Evolutionary conservation across 257 asterid species (phyloP).

Genomic region (Capsicum chinense): DNA sequence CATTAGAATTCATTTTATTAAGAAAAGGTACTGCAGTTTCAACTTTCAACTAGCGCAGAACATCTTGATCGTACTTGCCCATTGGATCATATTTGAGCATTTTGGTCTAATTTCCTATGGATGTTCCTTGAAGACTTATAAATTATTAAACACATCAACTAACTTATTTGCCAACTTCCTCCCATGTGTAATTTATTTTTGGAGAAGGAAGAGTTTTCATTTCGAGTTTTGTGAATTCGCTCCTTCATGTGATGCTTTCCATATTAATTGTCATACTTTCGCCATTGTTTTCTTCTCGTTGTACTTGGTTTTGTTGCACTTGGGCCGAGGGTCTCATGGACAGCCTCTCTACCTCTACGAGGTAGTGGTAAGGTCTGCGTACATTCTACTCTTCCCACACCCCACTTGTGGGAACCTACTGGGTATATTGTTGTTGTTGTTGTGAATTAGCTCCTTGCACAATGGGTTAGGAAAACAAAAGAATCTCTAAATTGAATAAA

Average conservation of each 20-base stretch:
- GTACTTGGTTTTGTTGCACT: no score
- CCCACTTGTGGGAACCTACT: no score
- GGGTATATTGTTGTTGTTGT: no score
- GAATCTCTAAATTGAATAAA: not conserved
- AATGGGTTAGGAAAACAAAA: not conserved
- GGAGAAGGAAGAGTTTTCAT: not conserved
- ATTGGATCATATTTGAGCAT: not conserved
- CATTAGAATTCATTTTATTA: slow-evolving; percentile 1
- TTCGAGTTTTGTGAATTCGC: not conserved
- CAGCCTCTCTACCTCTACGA: no score
- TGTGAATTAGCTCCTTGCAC: slow-evolving; percentile 12
- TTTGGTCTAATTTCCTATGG: slow-evolving; percentile 5
- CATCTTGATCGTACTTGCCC: not conserved
- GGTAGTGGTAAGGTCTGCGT: no score
- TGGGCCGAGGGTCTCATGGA: no score
- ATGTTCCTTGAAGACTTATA: slow-evolving; percentile 16
- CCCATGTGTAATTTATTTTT: not conserved
- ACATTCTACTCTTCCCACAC: no score
- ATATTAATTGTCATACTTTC: no score
- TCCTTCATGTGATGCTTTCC: not conserved
- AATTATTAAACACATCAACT: slow-evolving; percentile 9
- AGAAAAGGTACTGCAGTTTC: slow-evolving; percentile 29
- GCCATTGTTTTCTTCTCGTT: no score
- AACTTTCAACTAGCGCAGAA: not conserved
- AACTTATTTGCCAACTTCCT: not conserved